Evolutionary conservation across 768 basidiomycete genomes (phyloP), one percentile per base, ranked within the genome.

Genomic region (Pleurotus salmoneostramineus): DNA sequence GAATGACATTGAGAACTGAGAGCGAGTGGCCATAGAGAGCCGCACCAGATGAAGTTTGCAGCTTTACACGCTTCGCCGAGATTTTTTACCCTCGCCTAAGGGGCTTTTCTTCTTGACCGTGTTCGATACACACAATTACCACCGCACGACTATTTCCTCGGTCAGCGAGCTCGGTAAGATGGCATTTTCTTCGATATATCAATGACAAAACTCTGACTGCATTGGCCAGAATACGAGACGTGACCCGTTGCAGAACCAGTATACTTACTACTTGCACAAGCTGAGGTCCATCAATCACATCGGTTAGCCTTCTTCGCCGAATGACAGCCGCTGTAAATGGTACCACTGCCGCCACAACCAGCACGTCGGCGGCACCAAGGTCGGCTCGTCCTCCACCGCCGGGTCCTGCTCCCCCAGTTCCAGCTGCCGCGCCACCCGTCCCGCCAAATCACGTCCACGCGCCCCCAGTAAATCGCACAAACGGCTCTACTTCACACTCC

Each of bases 381-480:
- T 54, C 45, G 14, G 60, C 60, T 17, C 57, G 58, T 43, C 60
- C 57, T 40, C 49, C 51, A n/a, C 57, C 57, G 6, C n/a, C 57
- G 3, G 57, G 57, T 6, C 57, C 60, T 64, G 78, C 83, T 40
- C 83, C 83, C 51, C 84, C 85, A 58, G 81, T 84, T 35, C 88
- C 86, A 57, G 74, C 76, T 56, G 75, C 80, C 48, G 77, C 80
- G 43, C 83, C 84, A 42, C 84, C 85, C 27, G 76, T 73, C 12
- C 81, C 83, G 50, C 81, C 83, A 48, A 80, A 68, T 61, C 74
- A 77, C 58, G 56, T 73, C 36, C 68, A 72, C 60, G 58, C 69
- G 46, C 66, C 71, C 17, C 66, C 62, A 44, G 65, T 65, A 31
- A 68, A 70, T 61, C 62, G 61, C 58, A 57, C 61, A 58, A 69